phyloP scores from a whole-genome alignment of 2,329 filamentous ascomycete species.

The Cladophialophora carrionii region DNA sequence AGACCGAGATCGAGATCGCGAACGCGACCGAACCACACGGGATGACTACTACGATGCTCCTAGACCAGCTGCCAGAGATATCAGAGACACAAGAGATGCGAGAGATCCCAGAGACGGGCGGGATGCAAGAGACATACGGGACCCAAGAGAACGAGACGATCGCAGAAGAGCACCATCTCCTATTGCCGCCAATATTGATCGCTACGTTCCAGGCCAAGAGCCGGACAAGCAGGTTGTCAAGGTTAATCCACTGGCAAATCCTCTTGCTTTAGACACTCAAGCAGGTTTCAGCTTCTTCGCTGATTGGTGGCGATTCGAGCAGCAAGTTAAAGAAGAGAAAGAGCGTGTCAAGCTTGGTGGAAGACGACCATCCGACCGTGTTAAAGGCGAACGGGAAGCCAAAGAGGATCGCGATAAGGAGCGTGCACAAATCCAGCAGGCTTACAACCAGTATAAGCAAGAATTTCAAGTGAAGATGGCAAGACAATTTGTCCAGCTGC shows the following conservation, averaged over 20 bases:
- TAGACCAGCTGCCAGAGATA: conserved; percentile 14
- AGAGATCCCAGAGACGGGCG: conserved; percentile 4
- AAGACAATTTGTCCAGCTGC: conserved; percentile 82
- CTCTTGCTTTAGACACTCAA: conserved; percentile 66
- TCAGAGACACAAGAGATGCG: not conserved
- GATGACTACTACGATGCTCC: conserved; percentile 25
- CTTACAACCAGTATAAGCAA: conserved; percentile 68
- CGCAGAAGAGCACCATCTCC: conserved; percentile 62
- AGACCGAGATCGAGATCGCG: conserved; percentile 47
- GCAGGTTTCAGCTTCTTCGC: conserved; percentile 70
- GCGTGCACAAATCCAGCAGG: conserved; percentile 64
- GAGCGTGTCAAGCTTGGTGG: conserved; percentile 64
- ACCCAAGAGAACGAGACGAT: conserved; percentile 61
- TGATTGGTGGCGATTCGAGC: conserved; percentile 69
- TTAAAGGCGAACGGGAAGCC: conserved; percentile 65
- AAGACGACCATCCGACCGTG: conserved; percentile 56
- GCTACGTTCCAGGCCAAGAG: conserved; percentile 67
- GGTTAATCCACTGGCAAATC: conserved; percentile 63
- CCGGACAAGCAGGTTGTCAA: conserved; percentile 56
- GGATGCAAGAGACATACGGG: conserved; percentile 27
- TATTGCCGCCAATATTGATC: conserved; percentile 61
- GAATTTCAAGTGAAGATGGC: conserved; percentile 75
- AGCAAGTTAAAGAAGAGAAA: conserved; percentile 66
- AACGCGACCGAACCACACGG: conserved; percentile 40
- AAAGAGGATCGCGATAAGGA: conserved; percentile 66